phyloP scores from a whole-genome alignment of 75 land plant species.

The Cunninghamia lanceolata region DNA sequence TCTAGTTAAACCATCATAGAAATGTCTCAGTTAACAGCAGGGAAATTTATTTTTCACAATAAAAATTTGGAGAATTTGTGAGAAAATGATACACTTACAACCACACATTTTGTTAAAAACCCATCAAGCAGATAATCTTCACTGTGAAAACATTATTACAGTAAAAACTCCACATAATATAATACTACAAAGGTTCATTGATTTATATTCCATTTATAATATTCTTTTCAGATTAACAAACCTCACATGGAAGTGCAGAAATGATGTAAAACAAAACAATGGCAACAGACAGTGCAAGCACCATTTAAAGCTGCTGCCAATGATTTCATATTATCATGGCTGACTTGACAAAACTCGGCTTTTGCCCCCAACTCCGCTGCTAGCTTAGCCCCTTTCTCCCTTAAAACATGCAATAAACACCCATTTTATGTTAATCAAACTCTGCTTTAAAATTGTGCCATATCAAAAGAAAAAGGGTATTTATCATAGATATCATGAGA shows the following conservation, averaged over 20 bases:
- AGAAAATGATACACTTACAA: neutral
- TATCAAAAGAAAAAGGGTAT: neutral
- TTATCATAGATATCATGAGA: neutral
- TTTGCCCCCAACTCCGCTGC: conserved; percentile 52
- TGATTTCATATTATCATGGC: conserved; percentile 40
- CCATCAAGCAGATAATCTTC: conserved; percentile 1
- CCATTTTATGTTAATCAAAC: conserved; percentile 7
- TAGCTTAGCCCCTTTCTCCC: conserved; percentile 74
- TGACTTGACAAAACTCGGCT: conserved; percentile 57
- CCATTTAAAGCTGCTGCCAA: conserved; percentile 59
- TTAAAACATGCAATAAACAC: conserved; percentile 21
- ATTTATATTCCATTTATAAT: neutral
- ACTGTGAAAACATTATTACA: neutral
- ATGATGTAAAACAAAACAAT: neutral
- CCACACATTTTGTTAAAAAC: neutral
- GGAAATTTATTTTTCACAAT: neutral
- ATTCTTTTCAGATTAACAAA: neutral
- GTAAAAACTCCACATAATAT: neutral
- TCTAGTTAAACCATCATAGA: neutral
- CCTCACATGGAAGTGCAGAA: neutral
- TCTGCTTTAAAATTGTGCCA: neutral
- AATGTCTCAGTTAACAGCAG: neutral
- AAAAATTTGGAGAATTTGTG: neutral
- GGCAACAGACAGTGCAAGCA: conserved; percentile 16
- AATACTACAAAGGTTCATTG: neutral